Base-by-base conservation (phyloP, 2,329 filamentous ascomycete species). In the Monilinia fructigena region DNA sequence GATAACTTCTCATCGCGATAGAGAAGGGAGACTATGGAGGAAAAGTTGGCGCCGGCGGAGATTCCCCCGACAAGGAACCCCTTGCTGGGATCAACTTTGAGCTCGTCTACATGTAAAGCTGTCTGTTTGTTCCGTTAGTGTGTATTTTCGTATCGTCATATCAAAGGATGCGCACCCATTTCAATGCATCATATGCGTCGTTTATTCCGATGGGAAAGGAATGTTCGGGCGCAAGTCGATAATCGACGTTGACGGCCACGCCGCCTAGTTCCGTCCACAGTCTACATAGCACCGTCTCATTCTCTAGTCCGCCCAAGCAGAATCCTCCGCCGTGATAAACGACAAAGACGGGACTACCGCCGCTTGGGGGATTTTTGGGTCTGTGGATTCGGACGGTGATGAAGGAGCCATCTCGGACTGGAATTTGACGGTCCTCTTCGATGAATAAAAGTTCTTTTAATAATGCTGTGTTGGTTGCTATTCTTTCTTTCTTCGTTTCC, bases 51-150 rank as follows among this genome's bases (percentile, higher is more conserved):
- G 20, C 80, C 81, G 5, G 83, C 81, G 14, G 80, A 82, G 1
- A 78, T 77, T 0, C 83, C 82, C 20, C 81, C 81, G 16, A 83
- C 66, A n/a, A 85, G 68, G 68, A 85, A 83, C 0, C 81, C 82
- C 16, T 75, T 75, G 6, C 74, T 72, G 0, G 79, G 77, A 66
- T 82, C 77, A 12, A 79, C 79, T 10, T 16, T 77, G 77, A 47
- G 75, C 20, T 68, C 69, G 61, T 73, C 71, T 70, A 63, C 2
- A 35, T 56, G 23, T 48, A 50, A 47, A 40, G 42, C 26, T 38
- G 42, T 66, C 42, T 65, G 23, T 40, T 60, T 12, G 6, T 35
- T 35, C 5, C 18, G 26, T 63, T 28, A 63, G 60, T 28, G 5
- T 2, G 4, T n/a, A 11, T 31, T n/a, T 35, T 3, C 31, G 6